A percentile compares a stretch with the other conserved stretches of the same genome.
Conservation (phyloP, 345 rosid genomes). For the Citrus mangshanensis region DNA sequence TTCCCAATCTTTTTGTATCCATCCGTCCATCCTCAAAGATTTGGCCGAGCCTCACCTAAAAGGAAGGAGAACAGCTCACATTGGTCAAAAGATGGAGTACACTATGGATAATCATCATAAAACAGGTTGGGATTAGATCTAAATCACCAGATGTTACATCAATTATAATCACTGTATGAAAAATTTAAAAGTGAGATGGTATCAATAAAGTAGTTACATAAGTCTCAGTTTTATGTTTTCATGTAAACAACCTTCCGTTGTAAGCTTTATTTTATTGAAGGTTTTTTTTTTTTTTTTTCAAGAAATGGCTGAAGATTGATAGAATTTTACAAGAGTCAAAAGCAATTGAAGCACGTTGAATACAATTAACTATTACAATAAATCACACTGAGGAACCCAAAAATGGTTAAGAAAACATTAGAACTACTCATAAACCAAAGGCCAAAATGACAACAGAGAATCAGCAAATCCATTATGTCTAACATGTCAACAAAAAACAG, state of each 20-base stretch:
- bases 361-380: background rate
- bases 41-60: slow-evolving; percentile 56
- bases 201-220: background rate
- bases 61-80: background rate
- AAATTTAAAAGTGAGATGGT: background rate
- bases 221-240: background rate
- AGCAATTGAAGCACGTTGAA: background rate
- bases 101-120: background rate
- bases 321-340: background rate
- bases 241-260: background rate
- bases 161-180: background rate
- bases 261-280: background rate
- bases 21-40: slow-evolving; percentile 43
- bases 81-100: background rate
- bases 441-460: background rate
- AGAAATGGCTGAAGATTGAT: background rate
- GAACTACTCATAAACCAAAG: background rate
- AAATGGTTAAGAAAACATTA: background rate
- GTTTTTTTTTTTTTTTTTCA: background rate
- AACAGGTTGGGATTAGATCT: background rate
- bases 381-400: background rate
- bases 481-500: background rate
- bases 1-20: slow-evolving; percentile 45
- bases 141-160: background rate
- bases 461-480: background rate